Base-by-base conservation (phyloP, 2,329 filamentous ascomycete species). In the Arthrocladium fulminans region DNA sequence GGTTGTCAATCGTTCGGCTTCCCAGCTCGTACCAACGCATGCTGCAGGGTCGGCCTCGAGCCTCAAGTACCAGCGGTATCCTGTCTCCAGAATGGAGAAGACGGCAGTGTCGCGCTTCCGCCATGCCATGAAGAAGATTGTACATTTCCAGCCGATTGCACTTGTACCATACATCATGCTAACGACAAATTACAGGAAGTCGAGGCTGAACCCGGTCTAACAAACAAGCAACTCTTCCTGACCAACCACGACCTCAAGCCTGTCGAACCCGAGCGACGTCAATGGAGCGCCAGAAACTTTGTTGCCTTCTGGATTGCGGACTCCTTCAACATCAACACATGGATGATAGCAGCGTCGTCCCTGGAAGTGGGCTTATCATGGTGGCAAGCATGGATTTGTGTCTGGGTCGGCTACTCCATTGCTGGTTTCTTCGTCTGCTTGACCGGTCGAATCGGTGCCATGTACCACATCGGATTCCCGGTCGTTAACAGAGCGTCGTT, bases 151-250 rank as follows among this genome's bases (percentile, higher is more conserved):
- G 7, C 27, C 27, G 10, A 44, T 17, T n/a, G 12, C 27, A 5
- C 5, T 32, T 17, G 6, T 9, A 8, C 23, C 19, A 4, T 8
- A 17, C 20, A 32, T 5, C 17, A 35, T 34, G 12, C 25, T 30
- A 30, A 35, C 23, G 5, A 29, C 9, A 37, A 15, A 24, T 27
- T 20, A 32, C 23, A 45, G 42, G 20, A 84, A 39, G 85, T 92
- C 50, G 75, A 84, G 48, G 70, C 77, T 47, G 88, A 94, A 66
- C 79, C 83, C 1, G 87, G 86, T 39, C 75, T 96, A 60, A 85
- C 81, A 37, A 51, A 40, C 51, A 47, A 54, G 48, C 25, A 58
- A 60, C 50, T 59, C 55, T 59, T 68, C 74, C 75, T 62, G 87
- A 65, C 65, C 59, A 68, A 69, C 54, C 61, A 68, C 43, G 67